Evolutionary conservation across 352 stramenopile genomes (phyloP), one percentile per base, ranked within the genome.

Genomic region (Phytopythium chamaehyphon): DNA sequence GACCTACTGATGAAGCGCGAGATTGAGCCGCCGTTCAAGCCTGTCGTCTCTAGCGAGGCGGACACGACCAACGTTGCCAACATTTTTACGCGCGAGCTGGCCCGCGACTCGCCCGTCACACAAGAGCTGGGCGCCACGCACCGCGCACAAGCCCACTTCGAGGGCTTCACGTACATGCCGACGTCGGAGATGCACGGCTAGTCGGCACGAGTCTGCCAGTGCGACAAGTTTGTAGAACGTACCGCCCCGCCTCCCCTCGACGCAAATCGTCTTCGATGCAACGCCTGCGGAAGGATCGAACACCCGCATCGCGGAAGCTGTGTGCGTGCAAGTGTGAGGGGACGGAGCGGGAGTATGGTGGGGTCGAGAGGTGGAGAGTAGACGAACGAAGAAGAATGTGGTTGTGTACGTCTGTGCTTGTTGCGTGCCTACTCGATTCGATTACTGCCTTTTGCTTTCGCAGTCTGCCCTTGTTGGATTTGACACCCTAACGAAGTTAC

Each of bases 111-210:
- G 24, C 87, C 90, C 9, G 85, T 96, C 33, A 93, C 80, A 21
- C 78, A 90, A 52, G 75, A 95, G 43, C 59, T 96, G 2, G 83
- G 83, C 39, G 84, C 82, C 9, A 93, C 86, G 40, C 83, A 93
- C 60, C 69, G 73, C 45, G 86, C 88, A 1, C 73, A 93, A 54
- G 76, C 86, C 11, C 82, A 97, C 63, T 98, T 98, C 58, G 85
- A 97, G 54, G 88, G 80, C 23, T 98, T 98, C 60, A 98, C 93
- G 16, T 98, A 96, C 73, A 92, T 92, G 73, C 84, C 84, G 3
- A 68, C 71, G 39, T 76, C 68, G 55, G 67, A 83, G 57, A 57
- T 90, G 61, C 73, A 54, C 62, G 58, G 70, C 54, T 60, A 53
- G 37, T 47, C 37, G 43, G 18, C 15, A n/a, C 37, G 18, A 18